Conservation (phyloP, 208 protist genomes). For the Acanthamoeba quina region DNA sequence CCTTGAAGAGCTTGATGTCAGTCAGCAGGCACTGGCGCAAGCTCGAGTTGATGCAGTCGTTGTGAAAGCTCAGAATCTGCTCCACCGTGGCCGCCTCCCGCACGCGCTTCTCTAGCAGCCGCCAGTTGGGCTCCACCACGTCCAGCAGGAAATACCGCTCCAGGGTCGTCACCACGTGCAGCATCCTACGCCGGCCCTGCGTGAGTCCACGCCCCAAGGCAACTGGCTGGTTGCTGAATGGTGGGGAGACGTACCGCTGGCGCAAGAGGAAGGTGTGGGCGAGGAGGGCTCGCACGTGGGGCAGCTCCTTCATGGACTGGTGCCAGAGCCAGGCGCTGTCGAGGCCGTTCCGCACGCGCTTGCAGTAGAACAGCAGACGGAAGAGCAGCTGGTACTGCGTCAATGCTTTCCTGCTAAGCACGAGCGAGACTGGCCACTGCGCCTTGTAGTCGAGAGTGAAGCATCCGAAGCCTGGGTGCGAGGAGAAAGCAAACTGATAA, state of each 20-base stretch:
- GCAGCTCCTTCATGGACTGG: conserved; percentile 50
- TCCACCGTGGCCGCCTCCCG: conserved; percentile 48
- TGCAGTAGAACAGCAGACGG: conserved; percentile 48
- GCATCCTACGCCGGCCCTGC: background rate
- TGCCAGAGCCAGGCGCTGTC: conserved; percentile 34
- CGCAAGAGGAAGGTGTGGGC: conserved; percentile 6
- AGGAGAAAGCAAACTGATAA: background rate
- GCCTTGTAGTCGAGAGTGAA: conserved; percentile 44
- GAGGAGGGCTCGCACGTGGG: background rate
- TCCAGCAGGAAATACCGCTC: conserved; percentile 52
- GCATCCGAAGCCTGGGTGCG: background rate
- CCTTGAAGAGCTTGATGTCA: conserved; percentile 44
- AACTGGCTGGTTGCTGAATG: no score
- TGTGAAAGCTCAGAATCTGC: conserved; percentile 46
- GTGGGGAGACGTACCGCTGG: background rate
- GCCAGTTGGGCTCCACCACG: conserved; percentile 50
- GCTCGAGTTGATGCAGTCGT: conserved; percentile 50
- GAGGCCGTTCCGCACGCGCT: background rate
- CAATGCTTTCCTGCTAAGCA: conserved; percentile 39
- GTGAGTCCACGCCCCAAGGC: no score
- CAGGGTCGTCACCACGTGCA: conserved; percentile 43
- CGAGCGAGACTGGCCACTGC: conserved; percentile 38
- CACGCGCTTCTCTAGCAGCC: background rate
- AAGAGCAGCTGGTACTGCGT: conserved; percentile 61
- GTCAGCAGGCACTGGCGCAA: conserved; percentile 37